Percentiles rank a stretch among this genome's conserved stretches.
phyloP scores from a whole-genome alignment of 2,329 filamentous ascomycete genomes.

The Davidsoniella eucalypti region DNA sequence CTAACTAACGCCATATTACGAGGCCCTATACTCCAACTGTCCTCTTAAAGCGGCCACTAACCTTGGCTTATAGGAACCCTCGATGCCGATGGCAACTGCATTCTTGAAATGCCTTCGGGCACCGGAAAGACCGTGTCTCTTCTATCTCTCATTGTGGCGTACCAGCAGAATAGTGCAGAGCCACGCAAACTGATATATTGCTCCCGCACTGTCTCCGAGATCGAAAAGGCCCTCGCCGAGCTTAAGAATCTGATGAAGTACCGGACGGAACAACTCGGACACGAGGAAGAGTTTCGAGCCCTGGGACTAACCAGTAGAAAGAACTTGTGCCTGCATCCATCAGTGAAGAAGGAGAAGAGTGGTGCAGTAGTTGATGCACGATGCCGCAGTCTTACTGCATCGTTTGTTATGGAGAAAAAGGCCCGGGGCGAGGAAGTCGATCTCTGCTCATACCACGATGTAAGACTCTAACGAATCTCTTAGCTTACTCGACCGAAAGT shows the following conservation, averaged over 20 bases:
- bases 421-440: conserved; percentile 89
- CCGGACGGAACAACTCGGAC: conserved; percentile 71
- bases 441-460: conserved; percentile 88
- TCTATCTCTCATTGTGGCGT: conserved; percentile 86
- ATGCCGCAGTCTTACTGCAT: conserved; percentile 86
- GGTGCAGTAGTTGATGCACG: conserved; percentile 87
- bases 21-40: not conserved
- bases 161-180: conserved; percentile 85
- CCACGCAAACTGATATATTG: conserved; percentile 96
- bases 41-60: not conserved
- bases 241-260: conserved; percentile 91
- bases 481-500: not conserved
- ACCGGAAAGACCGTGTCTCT: conserved; percentile 96
- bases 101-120: conserved; percentile 96
- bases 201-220: conserved; percentile 99
- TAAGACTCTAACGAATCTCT: conserved; percentile 22
- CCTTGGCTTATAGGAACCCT: conserved; percentile 43
- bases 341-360: conserved; percentile 91
- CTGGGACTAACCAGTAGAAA: conserved; percentile 90
- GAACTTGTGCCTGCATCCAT: conserved; percentile 90
- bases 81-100: conserved; percentile 86
- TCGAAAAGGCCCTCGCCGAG: conserved; percentile 91
- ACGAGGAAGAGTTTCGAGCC: conserved; percentile 82
- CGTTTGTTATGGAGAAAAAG: conserved; percentile 96
- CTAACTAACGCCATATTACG: no score